phyloP scores from a whole-genome alignment of 208 protist genomes.

The Acanthamoeba sp. region DNA sequence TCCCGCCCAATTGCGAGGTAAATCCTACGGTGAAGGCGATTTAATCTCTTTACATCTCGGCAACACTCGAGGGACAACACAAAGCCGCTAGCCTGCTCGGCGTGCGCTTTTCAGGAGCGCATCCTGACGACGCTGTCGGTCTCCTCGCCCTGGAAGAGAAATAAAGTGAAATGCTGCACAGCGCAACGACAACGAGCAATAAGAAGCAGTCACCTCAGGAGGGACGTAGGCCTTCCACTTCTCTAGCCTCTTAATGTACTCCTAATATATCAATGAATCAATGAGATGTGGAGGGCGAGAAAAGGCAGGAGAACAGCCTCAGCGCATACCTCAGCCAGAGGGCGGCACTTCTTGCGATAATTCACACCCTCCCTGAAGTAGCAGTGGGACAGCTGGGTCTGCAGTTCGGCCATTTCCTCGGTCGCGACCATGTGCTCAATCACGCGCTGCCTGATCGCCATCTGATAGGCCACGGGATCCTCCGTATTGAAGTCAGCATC shows the following conservation, averaged over 20 bases:
- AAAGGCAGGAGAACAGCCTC: too few relatives aligned
- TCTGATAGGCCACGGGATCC: constrained; percentile 40
- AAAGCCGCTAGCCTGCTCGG: background rate
- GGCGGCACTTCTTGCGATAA: constrained; percentile 16
- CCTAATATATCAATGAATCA: background rate
- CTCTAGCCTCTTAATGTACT: constrained; percentile 6
- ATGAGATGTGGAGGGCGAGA: background rate
- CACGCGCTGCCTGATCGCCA: constrained; percentile 1
- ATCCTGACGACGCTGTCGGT: constrained; percentile 13
- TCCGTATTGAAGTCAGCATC: constrained; percentile 33
- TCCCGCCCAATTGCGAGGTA: background rate
- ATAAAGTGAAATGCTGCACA: background rate
- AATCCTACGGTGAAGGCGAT: background rate
- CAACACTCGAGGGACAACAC: background rate
- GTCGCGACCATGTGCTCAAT: constrained; percentile 29
- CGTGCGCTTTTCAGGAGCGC: background rate
- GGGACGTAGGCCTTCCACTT: constrained; percentile 21
- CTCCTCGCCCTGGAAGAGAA: background rate
- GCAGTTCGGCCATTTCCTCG: constrained; percentile 41
- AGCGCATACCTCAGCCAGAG: background rate
- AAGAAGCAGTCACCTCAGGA: background rate
- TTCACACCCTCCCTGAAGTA: constrained; percentile 37
- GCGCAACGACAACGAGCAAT: background rate
- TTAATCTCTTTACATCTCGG: constrained; percentile 9
- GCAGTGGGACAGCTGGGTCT: background rate